Evolutionary conservation across 2,329 filamentous ascomycete genomes (phyloP), one percentile per base, ranked within the genome.

Genomic region (Aspergillus calidoustus): DNA sequence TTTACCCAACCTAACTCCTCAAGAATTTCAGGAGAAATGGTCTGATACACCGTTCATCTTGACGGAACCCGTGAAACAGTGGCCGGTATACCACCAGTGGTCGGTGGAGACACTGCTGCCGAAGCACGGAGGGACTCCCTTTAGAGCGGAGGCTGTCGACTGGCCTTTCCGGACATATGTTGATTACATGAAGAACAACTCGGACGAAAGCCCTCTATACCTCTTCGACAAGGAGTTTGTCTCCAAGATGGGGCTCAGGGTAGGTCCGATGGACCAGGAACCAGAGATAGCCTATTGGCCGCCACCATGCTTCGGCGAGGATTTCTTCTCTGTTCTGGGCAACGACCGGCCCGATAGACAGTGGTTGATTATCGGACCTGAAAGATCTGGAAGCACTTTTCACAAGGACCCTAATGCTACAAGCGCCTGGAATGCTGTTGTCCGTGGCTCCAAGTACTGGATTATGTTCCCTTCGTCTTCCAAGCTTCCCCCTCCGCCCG

Each of bases 381-480:
- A 89, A 65, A 84, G 93, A 61, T 96, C 92, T 72, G 94, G 94
- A 31, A 96, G 91, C 67, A 97, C 93, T 4, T 98, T 97, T 74
- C 94, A 98, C 81, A 97, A 97, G 75, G 87, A 89, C 69, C 87
- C 86, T 3, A 89, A 89, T 72, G 86, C 85, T 1, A 89, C 84
- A 19, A 81, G 88, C 69, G 94, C 95, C 0, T 98, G 94, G 95
- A 98, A 98, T 74, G 94, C 93, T 0, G 92, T 97, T 15, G 82
- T 98, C 30, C 87, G 90, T 62, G 95, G 94, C 5, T 87, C 89
- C 38, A 98, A 98, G 74, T 98, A 98, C 82, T 98, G 95, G 94
- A 94, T 98, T 76, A 96, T 98, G 92, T 98, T 98, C 72, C 93
- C 92, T 0, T 90, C 91, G 0, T 87, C 87, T 0, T 75, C 81